These are phyloP conservation scores for Colletotrichum euphorbiae DNA, from an alignment of 2,329 filamentous ascomycete genomes.

Conservation along the genomic window DNA sequence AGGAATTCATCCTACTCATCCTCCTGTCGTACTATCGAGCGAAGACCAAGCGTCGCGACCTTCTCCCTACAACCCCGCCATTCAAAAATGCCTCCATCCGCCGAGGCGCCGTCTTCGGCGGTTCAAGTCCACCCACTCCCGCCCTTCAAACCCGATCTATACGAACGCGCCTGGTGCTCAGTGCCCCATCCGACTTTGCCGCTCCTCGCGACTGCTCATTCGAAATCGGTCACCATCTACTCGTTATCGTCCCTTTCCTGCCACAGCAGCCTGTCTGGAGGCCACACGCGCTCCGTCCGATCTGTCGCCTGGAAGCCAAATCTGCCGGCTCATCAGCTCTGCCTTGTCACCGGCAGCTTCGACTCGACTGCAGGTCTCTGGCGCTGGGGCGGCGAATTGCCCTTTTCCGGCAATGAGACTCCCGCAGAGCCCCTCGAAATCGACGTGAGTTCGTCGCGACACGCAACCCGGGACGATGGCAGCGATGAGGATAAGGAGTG, in stretches of 20 bases:
- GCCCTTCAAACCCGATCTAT: conserved; percentile 66
- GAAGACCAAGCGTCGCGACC: background rate
- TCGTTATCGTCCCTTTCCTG: conserved; percentile 84
- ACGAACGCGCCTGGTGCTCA: conserved; percentile 85
- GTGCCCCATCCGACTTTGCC: conserved; percentile 88
- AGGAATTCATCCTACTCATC: background rate
- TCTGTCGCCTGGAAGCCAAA: conserved; percentile 85
- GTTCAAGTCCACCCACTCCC: conserved; percentile 58
- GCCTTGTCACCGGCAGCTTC: conserved; percentile 92
- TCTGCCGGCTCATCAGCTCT: conserved; percentile 70
- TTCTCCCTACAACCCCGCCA: conserved; percentile 4
- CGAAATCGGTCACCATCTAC: conserved; percentile 90
- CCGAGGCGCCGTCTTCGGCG: conserved; percentile 25
- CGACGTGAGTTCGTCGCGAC: conserved; percentile 49
- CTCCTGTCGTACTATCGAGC: background rate
- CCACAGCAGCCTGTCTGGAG: conserved; percentile 83
- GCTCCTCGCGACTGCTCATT: conserved; percentile 87
- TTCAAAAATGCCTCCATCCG: conserved; percentile 25
- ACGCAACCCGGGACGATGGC: conserved; percentile 42
- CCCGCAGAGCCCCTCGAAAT: conserved; percentile 52
- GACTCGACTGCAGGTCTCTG: conserved; percentile 90
- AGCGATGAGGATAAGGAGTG: conserved; percentile 82
- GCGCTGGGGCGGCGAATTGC: conserved; percentile 70
- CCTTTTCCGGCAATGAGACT: conserved; percentile 33
- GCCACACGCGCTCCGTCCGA: conserved; percentile 91